Percentiles rank a stretch among this genome's conserved stretches.
Conservation (phyloP, 2,329 filamentous ascomycete species). For the Amesomyces nigricolor region DNA sequence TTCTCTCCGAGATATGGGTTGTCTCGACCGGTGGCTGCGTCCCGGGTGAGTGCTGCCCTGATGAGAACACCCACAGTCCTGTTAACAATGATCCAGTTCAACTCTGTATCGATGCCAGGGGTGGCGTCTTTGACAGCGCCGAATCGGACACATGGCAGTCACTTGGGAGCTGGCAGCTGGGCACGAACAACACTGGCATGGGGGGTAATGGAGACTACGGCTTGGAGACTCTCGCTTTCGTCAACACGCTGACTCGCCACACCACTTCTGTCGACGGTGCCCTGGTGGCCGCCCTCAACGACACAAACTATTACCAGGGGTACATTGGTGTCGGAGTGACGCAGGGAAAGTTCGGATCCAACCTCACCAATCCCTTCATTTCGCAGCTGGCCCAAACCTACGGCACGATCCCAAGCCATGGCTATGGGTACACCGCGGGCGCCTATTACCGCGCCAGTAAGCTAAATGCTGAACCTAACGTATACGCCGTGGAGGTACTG, state of each 20-base stretch:
- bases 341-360: slow-evolving; percentile 46
- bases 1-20: slow-evolving; percentile 66
- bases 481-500: slow-evolving; percentile 1
- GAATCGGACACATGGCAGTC: slow-evolving; percentile 53
- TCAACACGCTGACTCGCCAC: slow-evolving; percentile 35
- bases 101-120: slow-evolving; percentile 52
- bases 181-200: slow-evolving; percentile 52
- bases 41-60: slow-evolving; percentile 28
- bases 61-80: neutral
- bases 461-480: neutral
- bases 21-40: slow-evolving; percentile 54
- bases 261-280: slow-evolving; percentile 40
- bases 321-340: slow-evolving; percentile 53
- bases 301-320: slow-evolving; percentile 50
- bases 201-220: slow-evolving; percentile 61
- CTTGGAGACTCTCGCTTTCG: slow-evolving; percentile 43
- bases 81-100: slow-evolving; percentile 33
- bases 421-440: slow-evolving; percentile 70
- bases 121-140: slow-evolving; percentile 50
- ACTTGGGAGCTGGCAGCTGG: slow-evolving; percentile 56
- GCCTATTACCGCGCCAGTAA: slow-evolving; percentile 50
- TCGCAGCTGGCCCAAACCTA: slow-evolving; percentile 53
- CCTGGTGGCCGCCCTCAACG: slow-evolving; percentile 49
- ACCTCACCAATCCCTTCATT: slow-evolving; percentile 46
- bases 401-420: slow-evolving; percentile 62